phyloP scores from a whole-genome alignment of 2,329 filamentous ascomycete species.

The Didymella exigua region DNA sequence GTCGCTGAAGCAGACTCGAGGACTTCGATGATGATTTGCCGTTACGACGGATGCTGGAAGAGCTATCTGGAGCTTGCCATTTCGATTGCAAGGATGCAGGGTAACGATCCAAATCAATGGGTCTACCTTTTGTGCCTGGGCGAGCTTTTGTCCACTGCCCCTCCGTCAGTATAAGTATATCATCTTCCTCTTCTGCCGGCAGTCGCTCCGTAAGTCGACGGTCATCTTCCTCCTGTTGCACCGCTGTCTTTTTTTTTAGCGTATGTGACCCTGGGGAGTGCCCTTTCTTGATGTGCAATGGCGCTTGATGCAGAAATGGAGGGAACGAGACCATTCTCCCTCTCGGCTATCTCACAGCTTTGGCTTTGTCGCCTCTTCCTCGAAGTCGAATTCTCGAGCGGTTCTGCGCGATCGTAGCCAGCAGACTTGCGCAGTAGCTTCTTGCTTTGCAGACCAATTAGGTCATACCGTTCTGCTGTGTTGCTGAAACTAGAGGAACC shows the following conservation, averaged over 20 bases:
- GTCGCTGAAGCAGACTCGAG: not conserved
- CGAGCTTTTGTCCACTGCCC: not conserved
- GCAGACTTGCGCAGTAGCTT: not conserved
- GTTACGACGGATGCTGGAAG: not conserved
- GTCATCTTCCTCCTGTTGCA: not conserved
- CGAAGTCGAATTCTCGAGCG: not conserved
- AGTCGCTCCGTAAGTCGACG: not conserved
- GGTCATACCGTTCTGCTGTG: not conserved
- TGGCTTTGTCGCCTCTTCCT: not conserved
- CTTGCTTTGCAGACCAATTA: not conserved
- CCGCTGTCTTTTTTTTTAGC: not conserved
- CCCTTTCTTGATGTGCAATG: not conserved
- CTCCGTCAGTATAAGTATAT: not conserved
- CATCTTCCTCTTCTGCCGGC: not conserved
- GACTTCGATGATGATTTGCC: not conserved
- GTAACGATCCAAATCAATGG: not conserved
- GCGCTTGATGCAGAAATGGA: not conserved
- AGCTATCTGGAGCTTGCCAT: not conserved
- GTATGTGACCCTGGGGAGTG: not conserved
- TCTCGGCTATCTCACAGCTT: not conserved
- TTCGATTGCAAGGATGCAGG: too few species aligned
- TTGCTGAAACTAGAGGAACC: not conserved
- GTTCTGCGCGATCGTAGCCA: not conserved
- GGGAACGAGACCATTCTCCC: not conserved
- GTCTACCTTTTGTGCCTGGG: not conserved